Evolutionary conservation across 768 basidiomycete species (phyloP).

Genomic region (Tulasnella sp.): DNA sequence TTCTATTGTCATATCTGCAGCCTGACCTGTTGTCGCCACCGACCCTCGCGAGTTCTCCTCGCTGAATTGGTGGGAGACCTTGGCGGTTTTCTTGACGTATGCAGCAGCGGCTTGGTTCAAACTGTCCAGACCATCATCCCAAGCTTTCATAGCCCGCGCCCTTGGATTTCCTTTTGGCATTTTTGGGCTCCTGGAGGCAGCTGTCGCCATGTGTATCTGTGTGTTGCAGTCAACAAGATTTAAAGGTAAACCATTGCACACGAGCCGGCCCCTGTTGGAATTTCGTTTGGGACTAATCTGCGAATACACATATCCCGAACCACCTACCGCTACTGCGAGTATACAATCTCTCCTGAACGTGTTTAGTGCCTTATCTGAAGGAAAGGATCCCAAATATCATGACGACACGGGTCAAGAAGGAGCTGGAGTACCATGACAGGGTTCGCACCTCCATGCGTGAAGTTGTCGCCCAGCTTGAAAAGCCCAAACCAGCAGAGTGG

Average conservation of each 20-base stretch:
- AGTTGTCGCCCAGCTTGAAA: not conserved
- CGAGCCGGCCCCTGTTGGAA: no score
- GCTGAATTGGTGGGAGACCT: not conserved
- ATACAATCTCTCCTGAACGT: no score
- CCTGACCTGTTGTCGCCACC: not conserved
- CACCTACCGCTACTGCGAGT: no score
- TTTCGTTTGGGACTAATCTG: no score
- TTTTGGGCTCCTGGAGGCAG: no score
- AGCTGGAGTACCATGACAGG: not conserved
- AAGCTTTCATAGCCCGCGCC: not conserved
- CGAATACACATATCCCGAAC: no score
- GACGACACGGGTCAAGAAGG: not conserved
- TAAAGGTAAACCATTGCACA: no score
- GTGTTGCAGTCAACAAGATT: no score
- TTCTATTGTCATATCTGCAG: not conserved
- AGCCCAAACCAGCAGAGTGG: not conserved
- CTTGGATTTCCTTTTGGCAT: no score
- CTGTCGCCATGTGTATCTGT: no score
- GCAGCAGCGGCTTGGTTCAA: not conserved
- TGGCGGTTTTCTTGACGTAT: not conserved
- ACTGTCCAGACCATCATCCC: not conserved
- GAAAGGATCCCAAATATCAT: no score
- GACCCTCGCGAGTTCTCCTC: not conserved
- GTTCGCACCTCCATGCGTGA: slow-evolving; percentile 1
- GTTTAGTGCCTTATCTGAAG: no score